Base-by-base conservation (phyloP, 139 green algal genomes). In the Tetradesmus obliquus region DNA sequence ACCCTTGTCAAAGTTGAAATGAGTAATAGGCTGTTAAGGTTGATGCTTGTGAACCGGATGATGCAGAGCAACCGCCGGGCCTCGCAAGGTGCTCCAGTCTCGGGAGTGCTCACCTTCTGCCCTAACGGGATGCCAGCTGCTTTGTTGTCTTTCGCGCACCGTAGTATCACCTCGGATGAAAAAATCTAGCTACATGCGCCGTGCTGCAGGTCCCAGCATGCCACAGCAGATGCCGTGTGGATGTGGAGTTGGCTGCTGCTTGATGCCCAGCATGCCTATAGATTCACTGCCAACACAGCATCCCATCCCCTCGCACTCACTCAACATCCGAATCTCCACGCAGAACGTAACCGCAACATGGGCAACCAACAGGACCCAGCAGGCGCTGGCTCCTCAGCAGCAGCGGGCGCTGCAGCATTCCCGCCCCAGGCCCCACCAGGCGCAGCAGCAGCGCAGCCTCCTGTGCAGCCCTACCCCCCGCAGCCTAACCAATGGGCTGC, bases 321-420 rank as follows among this genome's bases (percentile, higher is more conserved):
- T 20, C 19, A 0, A 15, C 3, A 20, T 13, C 17, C n/a, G 17
- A 3, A 24, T 76, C 5, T 76, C 2, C 66, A 76, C 12, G 66
- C 66, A 76, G 66, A 76, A 45, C 32, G 32, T 19, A 76, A 10
- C 53, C 62, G 13, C 80, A 62, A 5, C 15, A 87, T 87, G 82
- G 82, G 82, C 19, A 45, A 32, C 24, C 55, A 87, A 72, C 82
- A 87, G 55, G 82, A 87, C 20, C 82, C 82, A 72, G 55, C 54
- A 19, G 82, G 82, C 3, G 55, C 82, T n/a, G 82, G 82, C 32
- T 74, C 82, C 5, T 87, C 82, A 24, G 17, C 82, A 72, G 82
- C 82, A 53, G 82, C 55, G 22, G 55, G 5, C 12, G 54, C 17
- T 74, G 55, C 82, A 20, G 12, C 82, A 62, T 57, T 54, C 7